phyloP scores from a whole-genome alignment of 1,284 basidiomycete genomes.

The Inonotus obliquus region DNA sequence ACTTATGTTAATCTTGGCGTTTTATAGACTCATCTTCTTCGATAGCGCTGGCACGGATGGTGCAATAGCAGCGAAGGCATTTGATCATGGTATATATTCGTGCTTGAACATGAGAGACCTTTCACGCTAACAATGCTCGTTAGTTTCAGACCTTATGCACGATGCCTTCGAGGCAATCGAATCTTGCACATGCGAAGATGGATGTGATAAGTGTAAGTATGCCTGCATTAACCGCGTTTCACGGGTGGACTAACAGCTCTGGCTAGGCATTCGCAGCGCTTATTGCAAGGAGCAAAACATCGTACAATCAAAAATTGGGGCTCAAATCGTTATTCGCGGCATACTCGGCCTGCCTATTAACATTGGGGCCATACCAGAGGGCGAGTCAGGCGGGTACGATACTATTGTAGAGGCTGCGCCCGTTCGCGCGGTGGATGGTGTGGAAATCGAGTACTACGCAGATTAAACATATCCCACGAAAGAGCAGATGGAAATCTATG shows the following conservation, averaged over 20 bases:
- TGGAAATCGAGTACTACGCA: constrained; percentile 42
- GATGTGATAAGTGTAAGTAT: constrained; percentile 68
- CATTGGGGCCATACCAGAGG: constrained; percentile 37
- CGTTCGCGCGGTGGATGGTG: constrained; percentile 43
- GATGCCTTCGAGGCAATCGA: constrained; percentile 65
- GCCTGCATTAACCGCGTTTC: background rate
- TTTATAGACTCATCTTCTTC: constrained; percentile 73
- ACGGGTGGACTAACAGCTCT: background rate
- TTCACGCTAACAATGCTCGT: constrained; percentile 9
- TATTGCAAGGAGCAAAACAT: constrained; percentile 62
- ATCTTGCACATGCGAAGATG: constrained; percentile 63
- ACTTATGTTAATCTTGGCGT: background rate
- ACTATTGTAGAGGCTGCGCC: constrained; percentile 54
- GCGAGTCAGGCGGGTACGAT: constrained; percentile 22
- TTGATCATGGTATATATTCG: constrained; percentile 70
- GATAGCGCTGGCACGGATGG: constrained; percentile 69
- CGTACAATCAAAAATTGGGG: constrained; percentile 71
- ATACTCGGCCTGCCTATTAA: constrained; percentile 56
- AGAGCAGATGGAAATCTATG: background rate
- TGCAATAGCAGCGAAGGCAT: constrained; percentile 74
- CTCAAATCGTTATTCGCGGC: constrained; percentile 57
- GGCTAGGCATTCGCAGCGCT: constrained; percentile 56
- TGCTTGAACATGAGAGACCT: background rate
- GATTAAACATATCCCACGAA: background rate
- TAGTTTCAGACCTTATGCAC: constrained; percentile 58